Conservation (phyloP, 1,284 basidiomycete genomes). For the Ceratobasidium papillatum region DNA sequence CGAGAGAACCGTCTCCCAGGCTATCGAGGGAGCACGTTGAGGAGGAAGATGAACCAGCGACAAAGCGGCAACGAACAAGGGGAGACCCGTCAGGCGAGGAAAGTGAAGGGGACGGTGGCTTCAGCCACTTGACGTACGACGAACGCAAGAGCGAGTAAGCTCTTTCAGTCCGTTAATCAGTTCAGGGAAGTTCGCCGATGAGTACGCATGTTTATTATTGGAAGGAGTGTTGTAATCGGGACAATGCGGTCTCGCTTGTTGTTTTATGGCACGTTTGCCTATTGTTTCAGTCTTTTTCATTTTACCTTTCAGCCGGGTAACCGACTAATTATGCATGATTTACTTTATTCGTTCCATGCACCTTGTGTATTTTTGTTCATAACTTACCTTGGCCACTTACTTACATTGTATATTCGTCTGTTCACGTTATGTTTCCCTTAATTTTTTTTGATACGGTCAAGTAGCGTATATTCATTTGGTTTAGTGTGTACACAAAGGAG, state of each 20-base stretch:
- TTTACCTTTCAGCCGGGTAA: not conserved
- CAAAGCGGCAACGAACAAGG: constrained; percentile 21
- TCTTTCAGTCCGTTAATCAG: constrained; percentile 11
- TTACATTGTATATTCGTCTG: constrained; percentile 27
- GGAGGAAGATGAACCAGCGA: constrained; percentile 23
- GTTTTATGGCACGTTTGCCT: not conserved
- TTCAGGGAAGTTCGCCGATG: constrained; percentile 16
- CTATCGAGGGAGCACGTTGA: constrained; percentile 5
- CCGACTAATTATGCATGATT: constrained; percentile 31
- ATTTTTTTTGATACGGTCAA: constrained; percentile 24
- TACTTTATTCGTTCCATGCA: constrained; percentile 37
- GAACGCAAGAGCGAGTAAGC: constrained; percentile 21
- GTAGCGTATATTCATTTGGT: constrained; percentile 31
- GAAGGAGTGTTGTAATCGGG: not conserved
- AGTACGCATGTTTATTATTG: constrained; percentile 20
- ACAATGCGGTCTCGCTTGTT: constrained; percentile 11
- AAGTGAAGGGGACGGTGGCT: constrained; percentile 9
- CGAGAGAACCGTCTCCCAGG: constrained; percentile 25
- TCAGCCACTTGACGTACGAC: constrained; percentile 11
- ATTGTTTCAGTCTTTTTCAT: constrained; percentile 25
- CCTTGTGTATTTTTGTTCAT: constrained; percentile 34
- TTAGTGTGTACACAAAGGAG: constrained; percentile 19
- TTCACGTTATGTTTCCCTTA: constrained; percentile 34
- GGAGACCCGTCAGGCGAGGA: constrained; percentile 1
- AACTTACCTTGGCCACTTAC: not conserved